Evolutionary conservation across 305 asterid genomes (phyloP), one percentile per base, ranked within the genome.

Genomic region (Fraxinus baroniana): DNA sequence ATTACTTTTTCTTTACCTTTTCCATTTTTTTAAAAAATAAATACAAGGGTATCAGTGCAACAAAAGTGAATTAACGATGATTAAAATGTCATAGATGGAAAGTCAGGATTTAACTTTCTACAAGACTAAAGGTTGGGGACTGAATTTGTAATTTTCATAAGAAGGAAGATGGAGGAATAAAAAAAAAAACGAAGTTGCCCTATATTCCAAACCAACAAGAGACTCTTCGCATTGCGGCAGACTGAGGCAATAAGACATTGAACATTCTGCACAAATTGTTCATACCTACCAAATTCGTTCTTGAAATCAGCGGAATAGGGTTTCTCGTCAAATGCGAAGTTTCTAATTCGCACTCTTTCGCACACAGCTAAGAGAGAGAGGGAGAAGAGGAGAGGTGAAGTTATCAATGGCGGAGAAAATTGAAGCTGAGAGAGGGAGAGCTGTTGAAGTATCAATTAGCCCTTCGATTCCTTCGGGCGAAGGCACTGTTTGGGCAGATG

Each of bases 401-500:
- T 6, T 77, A 52, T 12, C 20, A 62, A 87, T 87, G 89, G 89
- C 87, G 46, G 85, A 86, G 60, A 83, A 79, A 70, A 78, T 81
- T 39, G 91, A 82, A 81, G 81, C 77, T n/a, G 88, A 83, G 46
- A 83, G 86, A 83, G 83, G 78, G 33, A 87, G 85, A 28, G 88
- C 89, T 60, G 83, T 64, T 22, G 73, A 82, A 76, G 83, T 79
- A 35, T 89, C 91, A 52, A 18, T 84, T 72, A 86, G 82, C 83
- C 91, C 94, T 86, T 89, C 93, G 57, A 87, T 93, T 75, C 92
- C 97, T 80, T 89, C 94, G 76, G 92, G 88, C 75, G 91, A 86
- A 88, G 96, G 91, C 80, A 86, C 95, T 60, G 94, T 88, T 77
- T 94, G 98, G 98, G 91, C 88, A 22, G 98, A 95, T 78, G 93